Conservation (phyloP, 192 early-diverging fungal genomes). For the Coemansia sp. region DNA sequence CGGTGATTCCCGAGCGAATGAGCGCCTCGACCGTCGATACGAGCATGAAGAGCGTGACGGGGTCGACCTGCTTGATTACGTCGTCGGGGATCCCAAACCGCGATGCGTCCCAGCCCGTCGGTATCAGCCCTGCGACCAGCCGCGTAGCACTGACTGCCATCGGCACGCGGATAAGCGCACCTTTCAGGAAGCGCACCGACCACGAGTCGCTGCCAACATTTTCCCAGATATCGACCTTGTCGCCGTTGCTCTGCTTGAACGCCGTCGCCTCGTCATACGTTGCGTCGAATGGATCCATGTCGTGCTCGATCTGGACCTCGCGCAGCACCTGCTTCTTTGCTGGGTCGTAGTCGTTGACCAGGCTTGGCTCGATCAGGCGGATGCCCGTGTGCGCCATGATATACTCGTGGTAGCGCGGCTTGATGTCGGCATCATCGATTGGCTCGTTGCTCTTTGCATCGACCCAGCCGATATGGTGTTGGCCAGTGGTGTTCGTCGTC, state of each 20-base stretch:
- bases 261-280: slow-evolving; percentile 82
- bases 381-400: slow-evolving; percentile 73
- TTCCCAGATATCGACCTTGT: slow-evolving; percentile 63
- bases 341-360: slow-evolving; percentile 86
- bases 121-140: slow-evolving; percentile 80
- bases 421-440: slow-evolving; percentile 82
- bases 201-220: slow-evolving; percentile 56
- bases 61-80: slow-evolving; percentile 85
- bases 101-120: slow-evolving; percentile 88
- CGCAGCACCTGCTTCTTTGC: slow-evolving; percentile 80
- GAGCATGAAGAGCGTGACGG: slow-evolving; percentile 78
- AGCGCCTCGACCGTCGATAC: slow-evolving; percentile 92
- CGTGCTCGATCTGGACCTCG: slow-evolving; percentile 85
- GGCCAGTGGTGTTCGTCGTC: slow-evolving; percentile 12
- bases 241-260: slow-evolving; percentile 80
- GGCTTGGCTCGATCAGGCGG: slow-evolving; percentile 78
- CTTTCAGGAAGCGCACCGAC: slow-evolving; percentile 82
- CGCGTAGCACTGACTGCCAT: slow-evolving; percentile 84
- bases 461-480: slow-evolving; percentile 72
- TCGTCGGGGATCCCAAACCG: slow-evolving; percentile 92
- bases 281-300: slow-evolving; percentile 85
- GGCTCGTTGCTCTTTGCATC: slow-evolving; percentile 84
- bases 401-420: slow-evolving; percentile 84
- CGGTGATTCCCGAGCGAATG: slow-evolving; percentile 85
- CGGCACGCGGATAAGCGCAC: slow-evolving; percentile 81